Base-by-base conservation (phyloP, 495 filamentous ascomycete genomes). In the Parathielavia appendiculata region DNA sequence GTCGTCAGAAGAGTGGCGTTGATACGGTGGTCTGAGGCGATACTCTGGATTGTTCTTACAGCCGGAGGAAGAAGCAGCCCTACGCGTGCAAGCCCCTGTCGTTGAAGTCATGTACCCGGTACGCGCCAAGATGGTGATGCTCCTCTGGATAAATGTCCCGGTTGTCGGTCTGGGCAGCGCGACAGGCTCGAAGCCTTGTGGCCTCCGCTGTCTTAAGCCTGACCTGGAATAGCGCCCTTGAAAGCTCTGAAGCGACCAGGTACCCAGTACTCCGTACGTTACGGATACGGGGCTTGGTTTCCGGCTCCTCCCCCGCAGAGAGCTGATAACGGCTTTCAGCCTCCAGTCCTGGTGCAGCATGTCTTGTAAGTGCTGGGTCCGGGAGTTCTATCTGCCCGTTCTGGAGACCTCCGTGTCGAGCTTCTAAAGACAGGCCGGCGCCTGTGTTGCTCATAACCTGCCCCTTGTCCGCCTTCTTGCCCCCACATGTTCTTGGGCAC, bases 121-220 rank as follows among this genome's bases (percentile, higher is more conserved):
- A 64, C 64, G n/a, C 38, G 63, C 65, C 65, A 67, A 64, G 65
- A 30, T 45, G 22, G 57, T 54, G 45, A 56, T 35, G 51, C 46
- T 58, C 58, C 58, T 65, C 59, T 66, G 67, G 67, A 67, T 69
- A 69, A 69, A 69, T 67, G 58, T 63, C 58, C 65, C 64, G 63
- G 60, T 57, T 63, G 64, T 22, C 49, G 22, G 39, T 39, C 40
- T 47, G 32, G 13, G 17, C n/a, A 38, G 38, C 38, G 47, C 48
- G 40, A 46, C 36, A n/a, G 38, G 56, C 26, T 34, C 16, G 19
- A 26, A 14, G 45, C 45, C 36, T 34, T 36, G 10, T 23, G 20
- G 22, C 23, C 13, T 14, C 6, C 45, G 5, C 14, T 22, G 6
- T 16, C 5, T 23, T 35, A 50, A 30, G 45, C 54, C 41, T 1